These are phyloP conservation scores for Aspergillus kassunensis DNA, from an alignment of 495 filamentous ascomycete genomes.

Conservation along the genomic window DNA sequence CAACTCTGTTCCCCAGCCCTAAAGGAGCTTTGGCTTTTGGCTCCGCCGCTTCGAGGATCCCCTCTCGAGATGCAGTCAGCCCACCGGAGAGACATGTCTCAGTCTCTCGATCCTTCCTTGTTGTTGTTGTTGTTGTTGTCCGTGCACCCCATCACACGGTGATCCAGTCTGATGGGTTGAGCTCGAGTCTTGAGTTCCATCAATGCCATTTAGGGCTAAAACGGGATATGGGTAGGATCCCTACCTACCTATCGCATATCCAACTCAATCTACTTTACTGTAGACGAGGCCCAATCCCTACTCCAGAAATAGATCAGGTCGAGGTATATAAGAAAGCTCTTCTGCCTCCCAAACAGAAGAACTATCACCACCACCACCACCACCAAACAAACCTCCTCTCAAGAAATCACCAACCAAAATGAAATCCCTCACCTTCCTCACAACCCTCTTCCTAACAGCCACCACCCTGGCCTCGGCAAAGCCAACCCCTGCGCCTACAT, in stretches of 20 bases:
- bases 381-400: slow-evolving; percentile 11
- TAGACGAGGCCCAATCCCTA: neutral
- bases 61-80: neutral
- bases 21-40: neutral
- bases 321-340: neutral
- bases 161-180: neutral
- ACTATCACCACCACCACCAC: neutral
- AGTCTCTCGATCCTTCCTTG: slow-evolving; percentile 1
- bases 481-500: slow-evolving; percentile 18
- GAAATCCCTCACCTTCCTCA: slow-evolving; percentile 23
- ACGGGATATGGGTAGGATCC: neutral
- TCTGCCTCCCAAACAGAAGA: slow-evolving; percentile 1
- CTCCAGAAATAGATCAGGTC: neutral
- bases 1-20: slow-evolving; percentile 7
- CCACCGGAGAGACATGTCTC: slow-evolving; percentile 9
- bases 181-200: neutral
- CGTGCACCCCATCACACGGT: slow-evolving; percentile 13
- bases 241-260: slow-evolving; percentile 1
- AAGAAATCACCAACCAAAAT: slow-evolving; percentile 17
- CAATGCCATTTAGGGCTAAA: neutral
- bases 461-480: slow-evolving; percentile 24
- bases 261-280: neutral
- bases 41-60: neutral
- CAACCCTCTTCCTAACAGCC: slow-evolving; percentile 22
- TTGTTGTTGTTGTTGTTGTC: neutral